These are phyloP conservation scores for Geum urbanum DNA, from an alignment of 306 rosid species.

Conservation along the genomic window DNA sequence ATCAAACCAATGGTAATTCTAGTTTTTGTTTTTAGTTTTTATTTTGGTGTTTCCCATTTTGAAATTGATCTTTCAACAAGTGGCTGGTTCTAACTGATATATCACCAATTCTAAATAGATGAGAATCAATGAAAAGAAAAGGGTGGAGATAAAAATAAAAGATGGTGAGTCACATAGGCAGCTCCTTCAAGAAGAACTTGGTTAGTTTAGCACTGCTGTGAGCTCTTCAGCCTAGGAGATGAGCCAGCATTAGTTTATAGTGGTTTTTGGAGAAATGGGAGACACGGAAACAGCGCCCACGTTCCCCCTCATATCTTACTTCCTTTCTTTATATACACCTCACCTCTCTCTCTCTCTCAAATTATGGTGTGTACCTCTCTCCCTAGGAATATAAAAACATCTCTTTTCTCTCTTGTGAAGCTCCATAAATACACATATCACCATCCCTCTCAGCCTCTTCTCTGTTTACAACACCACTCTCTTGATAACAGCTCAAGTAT, in stretches of 20 bases:
- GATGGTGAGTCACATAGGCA: slow-evolving; percentile 28
- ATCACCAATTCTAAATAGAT: slow-evolving; percentile 40
- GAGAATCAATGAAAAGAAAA: slow-evolving; percentile 36
- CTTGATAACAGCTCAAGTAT: slow-evolving; percentile 16
- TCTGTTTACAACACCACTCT: slow-evolving; percentile 10
- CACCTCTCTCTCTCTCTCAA: slow-evolving; percentile 30
- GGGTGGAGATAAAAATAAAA: background rate
- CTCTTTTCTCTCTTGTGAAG: slow-evolving; percentile 47
- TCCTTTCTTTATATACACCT: slow-evolving; percentile 39
- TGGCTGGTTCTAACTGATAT: slow-evolving; percentile 30
- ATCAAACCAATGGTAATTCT: background rate
- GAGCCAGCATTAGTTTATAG: slow-evolving; percentile 43
- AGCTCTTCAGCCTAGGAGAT: slow-evolving; percentile 94
- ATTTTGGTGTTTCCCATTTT: slow-evolving; percentile 7
- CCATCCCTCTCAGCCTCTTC: slow-evolving; percentile 21
- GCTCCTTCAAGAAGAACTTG: slow-evolving; percentile 56
- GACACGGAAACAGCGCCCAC: slow-evolving; percentile 99
- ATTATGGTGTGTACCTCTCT: slow-evolving; percentile 35
- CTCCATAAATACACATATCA: slow-evolving; percentile 67
- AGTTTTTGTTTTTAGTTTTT: background rate
- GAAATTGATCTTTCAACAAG: slow-evolving; percentile 41
- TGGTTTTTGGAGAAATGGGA: slow-evolving; percentile 57
- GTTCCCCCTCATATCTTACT: slow-evolving; percentile 62
- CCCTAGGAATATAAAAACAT: slow-evolving; percentile 53
- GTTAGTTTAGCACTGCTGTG: slow-evolving; percentile 52